Base-by-base conservation (phyloP, 1,139 yeast species). In the Yamadazyma diddensiae region DNA sequence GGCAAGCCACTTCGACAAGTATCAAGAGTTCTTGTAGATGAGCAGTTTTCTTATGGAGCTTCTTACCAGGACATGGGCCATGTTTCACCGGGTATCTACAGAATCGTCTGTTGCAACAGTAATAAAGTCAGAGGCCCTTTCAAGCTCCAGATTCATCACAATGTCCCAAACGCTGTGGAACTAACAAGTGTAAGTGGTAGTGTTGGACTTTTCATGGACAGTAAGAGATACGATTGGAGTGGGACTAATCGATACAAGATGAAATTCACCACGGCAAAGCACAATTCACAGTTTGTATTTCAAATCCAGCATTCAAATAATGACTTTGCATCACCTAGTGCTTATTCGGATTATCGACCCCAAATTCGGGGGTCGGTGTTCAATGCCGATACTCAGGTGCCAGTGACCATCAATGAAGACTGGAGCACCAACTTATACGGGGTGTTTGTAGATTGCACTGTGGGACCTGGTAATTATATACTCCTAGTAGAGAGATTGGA, bases 401-500 rank as follows among this genome's bases (percentile, higher is more conserved):
- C 70, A 2, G 39, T 68, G 1, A 50, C 52, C 24, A 49, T 65
- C 9, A 67, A 65, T 37, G 64, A 63, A 29, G 43, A 52, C 9
- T 75, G 78, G 68, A 54, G 55, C 29, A 67, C 67, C 39, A 52
- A 61, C 11, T 43, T 67, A 12, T 68, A 67, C 44, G 80, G 80
- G 1, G 50, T 65, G 1, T 71, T 58, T 45, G 45, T 71, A 9
- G 73, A 70, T 29, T 53, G 55, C 37, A 28, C 39, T 11, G 30
- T 59, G 17, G 29, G 45, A 2, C 57, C 61, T 17, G 66, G 65
- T 10, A 45, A 55, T 24, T 62, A 65, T 35, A 55, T 71, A 4
- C 42, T 73, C 7, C 49, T 73, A 15, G 55, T 71, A 13, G 80
- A 74, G 45, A 46, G 80, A 30, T 69, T 73, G 37, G 79, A 73